phyloP scores from a whole-genome alignment of 805 yeast species.

The Saturnispora ahearnii region DNA sequence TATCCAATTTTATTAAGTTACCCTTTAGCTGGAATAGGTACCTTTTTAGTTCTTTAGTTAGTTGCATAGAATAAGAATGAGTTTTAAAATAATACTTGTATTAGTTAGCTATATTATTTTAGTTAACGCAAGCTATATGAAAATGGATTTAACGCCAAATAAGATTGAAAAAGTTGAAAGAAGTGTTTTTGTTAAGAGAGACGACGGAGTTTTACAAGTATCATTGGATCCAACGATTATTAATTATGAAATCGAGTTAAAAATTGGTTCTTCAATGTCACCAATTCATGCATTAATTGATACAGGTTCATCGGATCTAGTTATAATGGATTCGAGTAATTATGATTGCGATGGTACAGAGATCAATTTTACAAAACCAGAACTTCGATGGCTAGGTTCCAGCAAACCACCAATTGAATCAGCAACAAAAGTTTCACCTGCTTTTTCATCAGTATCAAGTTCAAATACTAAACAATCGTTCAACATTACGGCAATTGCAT shows the following conservation, averaged over 20 bases:
- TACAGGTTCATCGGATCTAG: constrained; percentile 10
- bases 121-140: not conserved
- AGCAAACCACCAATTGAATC: not conserved
- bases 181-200: not conserved
- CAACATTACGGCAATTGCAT: not conserved
- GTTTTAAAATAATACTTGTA: not conserved
- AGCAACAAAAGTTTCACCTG: too few relatives aligned
- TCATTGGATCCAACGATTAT: not conserved
- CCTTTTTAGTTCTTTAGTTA: not conserved
- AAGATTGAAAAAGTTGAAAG: not conserved
- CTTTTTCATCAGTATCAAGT: not conserved
- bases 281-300: constrained; percentile 3
- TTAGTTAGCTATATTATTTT: not conserved
- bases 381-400: not conserved
- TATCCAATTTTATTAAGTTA: not conserved
- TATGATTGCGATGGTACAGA: constrained; percentile 2
- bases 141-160: not conserved
- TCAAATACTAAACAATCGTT: not conserved
- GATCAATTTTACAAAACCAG: not conserved
- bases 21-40: not conserved
- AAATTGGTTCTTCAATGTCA: constrained; percentile 5
- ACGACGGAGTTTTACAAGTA: not conserved
- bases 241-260: not conserved
- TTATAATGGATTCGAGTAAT: constrained; percentile 4
- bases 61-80: not conserved